phyloP scores from a whole-genome alignment of 2,329 filamentous ascomycete genomes.

The Sclerotinia borealis region DNA sequence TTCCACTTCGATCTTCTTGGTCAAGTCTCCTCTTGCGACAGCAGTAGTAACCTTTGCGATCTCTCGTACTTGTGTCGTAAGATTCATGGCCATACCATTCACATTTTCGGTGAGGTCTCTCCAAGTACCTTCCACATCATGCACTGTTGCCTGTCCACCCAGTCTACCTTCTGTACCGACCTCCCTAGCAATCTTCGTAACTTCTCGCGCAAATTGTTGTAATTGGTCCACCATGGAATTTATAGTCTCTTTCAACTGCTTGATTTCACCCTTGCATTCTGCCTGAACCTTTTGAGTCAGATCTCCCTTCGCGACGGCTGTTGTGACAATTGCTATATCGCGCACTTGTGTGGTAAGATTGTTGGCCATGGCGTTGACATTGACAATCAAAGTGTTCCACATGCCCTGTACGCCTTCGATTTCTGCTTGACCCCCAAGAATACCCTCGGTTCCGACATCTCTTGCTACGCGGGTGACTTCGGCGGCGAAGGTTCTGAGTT shows the following conservation, averaged over 20 bases:
- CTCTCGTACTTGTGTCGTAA: conserved; percentile 95
- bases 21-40: conserved; percentile 88
- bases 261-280: conserved; percentile 85
- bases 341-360: conserved; percentile 84
- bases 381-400: conserved; percentile 83
- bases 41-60: conserved; percentile 96
- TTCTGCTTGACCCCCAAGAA: conserved; percentile 74
- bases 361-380: conserved; percentile 83
- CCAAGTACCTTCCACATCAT: conserved; percentile 96
- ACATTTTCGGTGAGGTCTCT: conserved; percentile 91
- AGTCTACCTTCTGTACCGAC: conserved; percentile 94
- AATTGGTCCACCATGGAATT: conserved; percentile 99
- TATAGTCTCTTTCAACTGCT: conserved; percentile 93
- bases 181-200: conserved; percentile 92
- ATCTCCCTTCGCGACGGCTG: conserved; percentile 73
- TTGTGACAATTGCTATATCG: conserved; percentile 83
- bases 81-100: conserved; percentile 97
- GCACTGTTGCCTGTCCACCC: conserved; percentile 90
- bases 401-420: conserved; percentile 81
- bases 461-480: conserved; percentile 78
- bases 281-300: conserved; percentile 95
- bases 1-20: conserved; percentile 91
- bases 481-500: conserved; percentile 74
- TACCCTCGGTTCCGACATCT: conserved; percentile 80
- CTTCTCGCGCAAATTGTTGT: conserved; percentile 92